phyloP scores from a whole-genome alignment of 371 early-diverging fungal genomes.

The Apophysomyces sp. region DNA sequence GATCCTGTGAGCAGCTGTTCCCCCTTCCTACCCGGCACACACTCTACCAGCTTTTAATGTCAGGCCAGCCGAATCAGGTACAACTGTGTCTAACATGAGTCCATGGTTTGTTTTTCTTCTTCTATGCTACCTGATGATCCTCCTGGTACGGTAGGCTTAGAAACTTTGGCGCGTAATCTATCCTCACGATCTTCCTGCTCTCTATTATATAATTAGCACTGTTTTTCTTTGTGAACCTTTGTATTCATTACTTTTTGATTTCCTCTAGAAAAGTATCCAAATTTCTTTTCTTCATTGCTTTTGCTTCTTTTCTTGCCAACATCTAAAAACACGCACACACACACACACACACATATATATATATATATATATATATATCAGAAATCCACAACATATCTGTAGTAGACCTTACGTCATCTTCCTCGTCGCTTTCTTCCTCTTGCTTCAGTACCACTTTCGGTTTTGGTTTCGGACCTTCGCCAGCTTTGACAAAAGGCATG shows the following conservation, averaged over 20 bases:
- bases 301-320: conserved; percentile 28
- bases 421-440: conserved; percentile 29
- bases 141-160: conserved; percentile 7
- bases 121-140: background rate
- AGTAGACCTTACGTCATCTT: conserved; percentile 26
- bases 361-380: too few species aligned
- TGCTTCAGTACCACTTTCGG: conserved; percentile 4
- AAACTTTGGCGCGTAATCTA: conserved; percentile 25
- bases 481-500: conserved; percentile 46
- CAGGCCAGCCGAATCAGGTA: conserved; percentile 4
- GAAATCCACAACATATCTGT: background rate
- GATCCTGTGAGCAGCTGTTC: background rate
- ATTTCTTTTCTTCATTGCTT: conserved; percentile 71
- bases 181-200: conserved; percentile 45
- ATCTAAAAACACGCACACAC: too few species aligned
- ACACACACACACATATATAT: too few species aligned
- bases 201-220: conserved; percentile 9
- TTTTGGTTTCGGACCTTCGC: conserved; percentile 19
- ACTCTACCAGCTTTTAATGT: conserved; percentile 37
- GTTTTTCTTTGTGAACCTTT: background rate
- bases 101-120: background rate
- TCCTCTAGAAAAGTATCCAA: conserved; percentile 85
- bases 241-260: conserved; percentile 60
- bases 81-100: background rate
- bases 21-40: background rate